Evolutionary conservation across 331 rosid species (phyloP).

Genomic region (Pyrus hybrid): DNA sequence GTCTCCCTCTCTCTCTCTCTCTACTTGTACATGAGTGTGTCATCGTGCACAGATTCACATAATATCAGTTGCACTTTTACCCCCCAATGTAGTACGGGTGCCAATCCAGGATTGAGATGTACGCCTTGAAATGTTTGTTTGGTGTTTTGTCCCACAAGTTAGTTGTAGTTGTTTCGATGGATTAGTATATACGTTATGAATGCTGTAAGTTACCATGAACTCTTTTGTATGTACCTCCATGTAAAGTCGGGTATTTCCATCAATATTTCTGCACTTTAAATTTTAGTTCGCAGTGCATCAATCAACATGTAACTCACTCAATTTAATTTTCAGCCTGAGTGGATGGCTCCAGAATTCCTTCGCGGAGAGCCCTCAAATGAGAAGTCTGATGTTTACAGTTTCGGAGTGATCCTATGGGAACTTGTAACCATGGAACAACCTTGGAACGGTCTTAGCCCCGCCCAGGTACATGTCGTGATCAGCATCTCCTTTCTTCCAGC

Average conservation of each 20-base stretch:
- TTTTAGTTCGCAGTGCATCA: constrained; percentile 29
- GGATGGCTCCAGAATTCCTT: constrained; percentile 99
- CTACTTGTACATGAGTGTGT: not conserved
- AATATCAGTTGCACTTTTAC: no score
- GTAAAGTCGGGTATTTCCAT: constrained; percentile 28
- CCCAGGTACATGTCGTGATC: constrained; percentile 53
- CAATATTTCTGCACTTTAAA: constrained; percentile 31
- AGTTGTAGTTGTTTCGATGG: not conserved
- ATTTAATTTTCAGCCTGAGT: constrained; percentile 85
- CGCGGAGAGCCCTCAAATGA: constrained; percentile 95
- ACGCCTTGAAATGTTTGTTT: not conserved
- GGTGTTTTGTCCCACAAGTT: not conserved
- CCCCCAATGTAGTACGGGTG: not conserved
- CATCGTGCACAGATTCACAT: no score
- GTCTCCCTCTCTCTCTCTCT: constrained; percentile 16
- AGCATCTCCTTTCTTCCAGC: not conserved
- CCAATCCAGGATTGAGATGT: not conserved
- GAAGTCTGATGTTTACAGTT: constrained; percentile 90
- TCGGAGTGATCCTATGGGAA: constrained; percentile 95
- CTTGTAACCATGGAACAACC: constrained; percentile 91
- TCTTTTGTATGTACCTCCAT: not conserved
- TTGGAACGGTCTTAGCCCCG: constrained; percentile 86
- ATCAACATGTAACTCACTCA: constrained; percentile 34
- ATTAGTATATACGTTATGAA: not conserved
- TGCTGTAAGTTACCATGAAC: not conserved